phyloP scores from a whole-genome alignment of 805 yeast genomes.

The Candida schatavii region DNA sequence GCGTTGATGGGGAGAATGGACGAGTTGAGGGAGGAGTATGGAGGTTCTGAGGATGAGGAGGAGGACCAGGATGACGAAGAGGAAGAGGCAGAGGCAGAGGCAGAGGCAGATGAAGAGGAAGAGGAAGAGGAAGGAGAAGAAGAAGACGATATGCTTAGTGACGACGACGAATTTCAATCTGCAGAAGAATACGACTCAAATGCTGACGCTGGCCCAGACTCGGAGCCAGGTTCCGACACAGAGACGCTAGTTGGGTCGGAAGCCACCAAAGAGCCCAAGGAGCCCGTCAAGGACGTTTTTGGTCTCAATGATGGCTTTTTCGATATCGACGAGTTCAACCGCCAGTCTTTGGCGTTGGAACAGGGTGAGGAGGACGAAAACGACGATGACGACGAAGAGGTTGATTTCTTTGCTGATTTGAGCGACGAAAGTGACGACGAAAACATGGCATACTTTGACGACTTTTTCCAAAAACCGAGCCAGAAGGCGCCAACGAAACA shows the following conservation, averaged over 20 bases:
- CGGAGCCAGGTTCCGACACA: conserved; percentile 4
- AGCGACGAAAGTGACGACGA: conserved; percentile 34
- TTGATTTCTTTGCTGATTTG: conserved; percentile 40
- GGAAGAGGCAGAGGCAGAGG: conserved; percentile 23
- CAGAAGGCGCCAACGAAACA: conserved; percentile 12
- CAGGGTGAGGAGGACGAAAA: conserved; percentile 26
- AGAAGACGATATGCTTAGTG: conserved; percentile 20
- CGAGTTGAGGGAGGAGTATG: conserved; percentile 38
- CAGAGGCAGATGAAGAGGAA: conserved; percentile 22
- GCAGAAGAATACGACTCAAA: conserved; percentile 20
- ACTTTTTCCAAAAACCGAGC: conserved; percentile 56
- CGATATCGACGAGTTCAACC: conserved; percentile 79
- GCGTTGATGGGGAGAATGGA: conserved; percentile 58
- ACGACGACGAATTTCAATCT: conserved; percentile 50
- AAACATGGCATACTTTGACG: conserved; percentile 59
- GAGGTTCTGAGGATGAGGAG: conserved; percentile 17
- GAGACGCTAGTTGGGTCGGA: conserved; percentile 15
- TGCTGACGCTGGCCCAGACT: conserved; percentile 12
- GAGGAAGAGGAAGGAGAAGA: conserved; percentile 21
- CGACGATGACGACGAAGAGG: conserved; percentile 38
- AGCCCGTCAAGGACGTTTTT: conserved; percentile 45
- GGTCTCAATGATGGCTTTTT: conserved; percentile 84
- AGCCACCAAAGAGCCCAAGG: conserved; percentile 19
- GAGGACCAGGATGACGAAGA: conserved; percentile 15
- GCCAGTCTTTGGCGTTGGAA: conserved; percentile 61